phyloP scores from a whole-genome alignment of 768 basidiomycete genomes.

The Boletellus ananiceps region DNA sequence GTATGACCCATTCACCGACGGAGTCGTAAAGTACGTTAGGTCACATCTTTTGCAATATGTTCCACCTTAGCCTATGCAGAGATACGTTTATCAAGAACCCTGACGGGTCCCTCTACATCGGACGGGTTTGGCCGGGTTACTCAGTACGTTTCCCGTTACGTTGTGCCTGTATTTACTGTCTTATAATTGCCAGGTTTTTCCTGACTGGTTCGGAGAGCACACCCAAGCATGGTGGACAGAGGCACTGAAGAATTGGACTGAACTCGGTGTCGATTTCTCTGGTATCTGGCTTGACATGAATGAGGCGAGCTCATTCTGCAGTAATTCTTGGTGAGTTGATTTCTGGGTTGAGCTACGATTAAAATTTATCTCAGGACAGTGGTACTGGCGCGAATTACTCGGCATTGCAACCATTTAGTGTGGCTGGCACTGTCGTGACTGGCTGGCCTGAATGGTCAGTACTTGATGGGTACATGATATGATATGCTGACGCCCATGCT shows the following conservation, averaged over 20 bases:
- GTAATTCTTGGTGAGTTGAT: constrained; percentile 47
- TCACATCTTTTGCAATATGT: background rate
- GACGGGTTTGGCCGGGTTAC: constrained; percentile 76
- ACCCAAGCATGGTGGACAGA: constrained; percentile 59
- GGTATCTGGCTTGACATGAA: constrained; percentile 74
- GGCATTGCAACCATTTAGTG: constrained; percentile 52
- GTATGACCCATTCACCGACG: constrained; percentile 66
- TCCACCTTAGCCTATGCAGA: constrained; percentile 30
- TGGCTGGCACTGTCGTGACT: constrained; percentile 45
- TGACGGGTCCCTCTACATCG: constrained; percentile 66
- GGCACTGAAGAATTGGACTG: constrained; percentile 51
- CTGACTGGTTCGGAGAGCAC: constrained; percentile 56
- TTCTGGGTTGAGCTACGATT: background rate
- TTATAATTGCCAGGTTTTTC: constrained; percentile 30
- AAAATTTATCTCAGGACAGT: constrained; percentile 8
- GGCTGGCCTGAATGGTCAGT: constrained; percentile 67
- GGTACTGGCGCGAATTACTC: constrained; percentile 55
- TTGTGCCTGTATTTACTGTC: too few species aligned
- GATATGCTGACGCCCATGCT: background rate
- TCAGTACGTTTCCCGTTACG: constrained; percentile 36
- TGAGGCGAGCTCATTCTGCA: constrained; percentile 61
- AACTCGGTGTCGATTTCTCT: constrained; percentile 50
- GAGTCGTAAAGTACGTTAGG: constrained; percentile 47
- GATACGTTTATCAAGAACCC: constrained; percentile 72
- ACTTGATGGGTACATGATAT: background rate